Base-by-base conservation (phyloP, 768 basidiomycete species). In the Lepiota brunneoincarnata region DNA sequence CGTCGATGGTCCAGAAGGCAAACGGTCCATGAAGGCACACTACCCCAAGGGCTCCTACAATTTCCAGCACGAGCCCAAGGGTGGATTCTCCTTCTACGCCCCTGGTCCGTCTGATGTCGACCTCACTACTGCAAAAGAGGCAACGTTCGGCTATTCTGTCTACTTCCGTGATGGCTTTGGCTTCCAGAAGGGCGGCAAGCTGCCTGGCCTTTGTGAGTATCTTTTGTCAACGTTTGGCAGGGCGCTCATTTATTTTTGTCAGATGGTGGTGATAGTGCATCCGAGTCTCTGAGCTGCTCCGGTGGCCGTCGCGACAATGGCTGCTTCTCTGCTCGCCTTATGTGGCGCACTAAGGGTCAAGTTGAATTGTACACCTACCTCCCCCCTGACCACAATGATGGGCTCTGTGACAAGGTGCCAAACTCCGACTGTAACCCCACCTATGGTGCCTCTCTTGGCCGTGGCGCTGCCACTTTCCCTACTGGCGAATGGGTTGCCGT, bases 361-460 rank as follows among this genome's bases (percentile, higher is more conserved):
- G 87, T 84, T 31, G 87, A 89, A 71, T 61, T 88, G 44, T 89
- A 89, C 75, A 82, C 84, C 51, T 89, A 90, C 69, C 76, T 86
- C 23, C 87, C 86, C 7, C 74, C 68, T 67, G 37, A 63, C 3
- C 77, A 73, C 21, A 84, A 85, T 71, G 61, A 79, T 65, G 70
- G 63, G 36, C 69, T 78, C 9, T 83, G 81, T 72, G 58, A 74
- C 66, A 69, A 80, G 24, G 61, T 74, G 18, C 80, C 82, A 4
- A 51, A 63, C 49, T 79, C 81, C 4, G 73, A 75, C 14, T 80
- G 80, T 72, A 85, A 88, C 69, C 73, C 80, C 46, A 75, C 72
- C 21, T 90, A 84, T 60, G 85, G 85, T 35, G 79, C 83, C 7
- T 83, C 82, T 43, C 74, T 91, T 63, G 87, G 84, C 7, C 82